Evolutionary conservation across 2,329 filamentous ascomycete genomes (phyloP), one percentile per base, ranked within the genome.

Genomic region (Trichophyton equinum): DNA sequence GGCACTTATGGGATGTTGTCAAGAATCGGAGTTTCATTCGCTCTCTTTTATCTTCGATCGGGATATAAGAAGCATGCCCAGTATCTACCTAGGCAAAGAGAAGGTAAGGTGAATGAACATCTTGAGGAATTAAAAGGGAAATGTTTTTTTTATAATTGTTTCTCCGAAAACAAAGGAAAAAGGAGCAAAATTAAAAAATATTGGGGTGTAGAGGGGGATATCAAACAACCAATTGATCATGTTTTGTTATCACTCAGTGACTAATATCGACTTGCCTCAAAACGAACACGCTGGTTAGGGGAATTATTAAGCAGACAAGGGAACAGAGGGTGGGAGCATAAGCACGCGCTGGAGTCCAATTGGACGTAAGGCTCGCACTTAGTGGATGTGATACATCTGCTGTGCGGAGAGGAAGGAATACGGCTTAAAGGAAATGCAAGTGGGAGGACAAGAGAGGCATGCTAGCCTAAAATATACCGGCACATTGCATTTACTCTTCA

Each of bases 401-500:
- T 57, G 40, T 40, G 55, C 36, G 40, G 55, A 13, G 36, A 57
- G 55, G 27, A 57, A 38, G 13, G 36, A 20, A n/a, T 30, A 57
- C 20, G n/a, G 33, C 36, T 20, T 13, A 56, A 56, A 40, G 30
- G n/a, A 8, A 36, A 20, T 33, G 36, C 53, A 56, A 25, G 36
- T 18, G 22, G 20, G 46, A 4, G 46, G 51, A 36, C 18, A 55
- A 55, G 27, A 20, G 51, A 55, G 13, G 27, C 51, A 3, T 55
- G 4, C 11, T 3, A 18, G 51, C 20, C 11, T 30, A 11, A 51
- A 25, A 15, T 51, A 51, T 51, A 51, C 46, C 20, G 11, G 22
- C 25, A 51, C 46, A 8, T 30, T 33, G 27, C 44, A 67, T 74
- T 74, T 88, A 87, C 77, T 88, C 86, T 79, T 91, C 88, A 68